Base-by-base conservation (phyloP, 192 early-diverging fungal species). In the Coemansia sp. region DNA sequence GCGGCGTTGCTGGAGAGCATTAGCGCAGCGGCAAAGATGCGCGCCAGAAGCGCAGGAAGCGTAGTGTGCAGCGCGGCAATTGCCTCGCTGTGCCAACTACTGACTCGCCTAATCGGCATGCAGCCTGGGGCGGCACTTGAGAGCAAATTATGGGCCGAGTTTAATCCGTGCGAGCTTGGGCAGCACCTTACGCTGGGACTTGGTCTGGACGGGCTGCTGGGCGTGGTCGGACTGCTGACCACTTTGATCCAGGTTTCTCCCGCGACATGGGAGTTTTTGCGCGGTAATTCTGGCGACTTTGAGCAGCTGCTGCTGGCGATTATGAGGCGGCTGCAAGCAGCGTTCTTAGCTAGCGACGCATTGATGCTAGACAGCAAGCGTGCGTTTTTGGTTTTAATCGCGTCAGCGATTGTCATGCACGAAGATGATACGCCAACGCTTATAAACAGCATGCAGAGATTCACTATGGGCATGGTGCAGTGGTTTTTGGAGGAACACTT, bases 401-500 rank as follows among this genome's bases (percentile, higher is more conserved):
- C 76, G 5, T 59, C 71, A 14, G 67, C 63, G 0, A 61, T 80
- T 8, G 63, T 73, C 21, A 65, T 27, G 21, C 63, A 72, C 7
- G 76, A 72, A 14, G 60, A 60, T 1, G 70, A 68, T n/a, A 73
- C 70, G 35, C 56, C 43, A 11, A 9, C 14, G 39, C 44, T 80
- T 6, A 62, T 80, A 19, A 70, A 70, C 24, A 29, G 53, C 9
- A 70, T 70, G 58, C 63, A 41, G 34, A 5, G 38, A 18, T 70
- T 80, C 38, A 39, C 67, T 10, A 32, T 36, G 3, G 56, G 70
- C 1, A 63, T 80, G 53, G 67, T 73, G 8, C 59, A 43, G 19
- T 66, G 70, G 71, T 73, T 80, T 35, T 26, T 80, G 19, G 76
- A 73, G n/a, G 71, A 80, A 54, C 70, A 70, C 32, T 9, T 17